Evolutionary conservation across 805 yeast species (phyloP).

Genomic region (Metschnikowia santaceciliae): DNA sequence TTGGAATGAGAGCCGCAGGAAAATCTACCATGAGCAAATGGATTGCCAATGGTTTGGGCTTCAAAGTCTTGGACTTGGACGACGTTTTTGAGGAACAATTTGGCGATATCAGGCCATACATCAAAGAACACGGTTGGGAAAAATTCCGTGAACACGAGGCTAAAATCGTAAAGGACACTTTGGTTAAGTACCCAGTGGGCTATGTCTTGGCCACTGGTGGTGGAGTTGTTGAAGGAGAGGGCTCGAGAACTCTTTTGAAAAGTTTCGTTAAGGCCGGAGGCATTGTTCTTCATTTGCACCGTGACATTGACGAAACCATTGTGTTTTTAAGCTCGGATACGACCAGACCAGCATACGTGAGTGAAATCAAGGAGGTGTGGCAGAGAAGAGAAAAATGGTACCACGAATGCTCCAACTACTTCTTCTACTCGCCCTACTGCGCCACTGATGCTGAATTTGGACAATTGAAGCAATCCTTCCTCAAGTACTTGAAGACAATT

Average conservation of each 20-base stretch:
- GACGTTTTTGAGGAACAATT: conserved; percentile 55
- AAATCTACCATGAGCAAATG: conserved; percentile 82
- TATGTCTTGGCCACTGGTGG: conserved; percentile 93
- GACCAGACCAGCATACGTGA: conserved; percentile 81
- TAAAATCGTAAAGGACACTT: conserved; percentile 47
- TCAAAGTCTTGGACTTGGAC: conserved; percentile 74
- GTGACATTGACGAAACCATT: conserved; percentile 79
- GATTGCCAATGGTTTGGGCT: conserved; percentile 67
- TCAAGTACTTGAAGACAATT: conserved; percentile 53
- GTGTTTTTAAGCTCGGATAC: conserved; percentile 71
- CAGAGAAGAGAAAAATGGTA: conserved; percentile 74
- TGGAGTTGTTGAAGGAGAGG: conserved; percentile 79
- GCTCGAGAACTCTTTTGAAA: conserved; percentile 62
- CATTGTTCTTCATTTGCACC: conserved; percentile 83
- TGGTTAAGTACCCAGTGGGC: conserved; percentile 41
- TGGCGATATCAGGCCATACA: conserved; percentile 56
- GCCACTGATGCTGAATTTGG: conserved; percentile 49
- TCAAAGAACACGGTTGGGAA: conserved; percentile 79
- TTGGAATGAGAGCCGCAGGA: conserved; percentile 99
- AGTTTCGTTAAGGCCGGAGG: conserved; percentile 57
- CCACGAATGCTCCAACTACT: conserved; percentile 71
- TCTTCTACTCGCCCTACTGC: conserved; percentile 76
- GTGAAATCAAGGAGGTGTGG: conserved; percentile 84
- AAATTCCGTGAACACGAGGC: conserved; percentile 70
- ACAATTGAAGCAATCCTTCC: conserved; percentile 56